Evolutionary conservation across 1,284 basidiomycete genomes (phyloP).

Genomic region (Filobasidium uniguttulatum): DNA sequence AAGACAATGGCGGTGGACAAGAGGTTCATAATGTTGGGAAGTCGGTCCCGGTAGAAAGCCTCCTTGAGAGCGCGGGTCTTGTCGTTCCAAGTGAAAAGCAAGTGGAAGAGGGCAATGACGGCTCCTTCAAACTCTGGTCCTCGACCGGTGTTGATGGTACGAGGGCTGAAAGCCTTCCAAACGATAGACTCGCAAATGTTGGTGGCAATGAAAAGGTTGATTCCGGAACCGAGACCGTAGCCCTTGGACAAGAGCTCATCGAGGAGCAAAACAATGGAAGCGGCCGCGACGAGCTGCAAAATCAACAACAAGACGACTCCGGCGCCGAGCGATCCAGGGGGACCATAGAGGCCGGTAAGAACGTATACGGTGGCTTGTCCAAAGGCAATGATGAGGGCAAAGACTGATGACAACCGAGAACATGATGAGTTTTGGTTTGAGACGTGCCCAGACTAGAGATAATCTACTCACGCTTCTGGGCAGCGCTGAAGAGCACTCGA

Average conservation of each 20-base stretch:
- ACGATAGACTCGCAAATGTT: conserved; percentile 99
- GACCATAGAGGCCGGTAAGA: conserved; percentile 89
- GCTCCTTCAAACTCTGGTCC: conserved; percentile 98
- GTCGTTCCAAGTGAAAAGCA: conserved; percentile 97
- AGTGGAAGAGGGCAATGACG: conserved; percentile 89
- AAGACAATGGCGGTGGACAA: conserved; percentile 85
- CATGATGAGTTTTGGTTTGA: background rate
- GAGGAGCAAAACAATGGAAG: conserved; percentile 93
- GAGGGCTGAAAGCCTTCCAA: conserved; percentile 98
- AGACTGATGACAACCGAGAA: conserved; percentile 46
- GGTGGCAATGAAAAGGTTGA: conserved; percentile 97
- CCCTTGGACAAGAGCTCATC: conserved; percentile 98
- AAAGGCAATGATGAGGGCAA: conserved; percentile 89
- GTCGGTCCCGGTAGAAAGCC: conserved; percentile 92
- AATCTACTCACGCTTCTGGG: conserved; percentile 70
- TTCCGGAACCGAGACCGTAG: conserved; percentile 95
- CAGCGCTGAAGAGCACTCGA: conserved; percentile 84
- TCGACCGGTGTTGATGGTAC: conserved; percentile 93
- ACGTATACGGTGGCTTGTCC: conserved; percentile 97
- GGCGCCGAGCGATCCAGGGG: conserved; percentile 82
- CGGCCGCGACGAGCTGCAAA: conserved; percentile 84
- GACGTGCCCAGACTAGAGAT: background rate
- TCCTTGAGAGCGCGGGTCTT: conserved; percentile 93
- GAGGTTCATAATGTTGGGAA: conserved; percentile 97
- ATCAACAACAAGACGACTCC: conserved; percentile 91